Evolutionary conservation across 2,329 filamentous ascomycete genomes (phyloP).

Genomic region (Aspergillus fumigatiaffinis): DNA sequence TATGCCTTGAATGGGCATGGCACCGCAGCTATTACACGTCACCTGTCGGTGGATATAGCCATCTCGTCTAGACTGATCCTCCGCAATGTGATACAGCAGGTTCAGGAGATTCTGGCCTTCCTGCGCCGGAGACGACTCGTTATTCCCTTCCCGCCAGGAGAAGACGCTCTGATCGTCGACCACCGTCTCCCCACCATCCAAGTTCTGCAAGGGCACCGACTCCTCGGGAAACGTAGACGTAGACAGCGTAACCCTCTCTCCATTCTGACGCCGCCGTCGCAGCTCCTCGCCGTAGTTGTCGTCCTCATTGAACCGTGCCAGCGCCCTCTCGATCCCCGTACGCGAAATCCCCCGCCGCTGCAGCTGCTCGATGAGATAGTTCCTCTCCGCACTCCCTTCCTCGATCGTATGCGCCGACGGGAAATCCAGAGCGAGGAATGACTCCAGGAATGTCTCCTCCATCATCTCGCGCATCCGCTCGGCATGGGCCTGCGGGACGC

Average conservation of each 20-base stretch:
- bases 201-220: conserved; percentile 19
- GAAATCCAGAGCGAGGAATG: conserved; percentile 41
- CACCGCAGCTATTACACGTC: conserved; percentile 83
- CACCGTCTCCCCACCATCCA: conserved; percentile 34
- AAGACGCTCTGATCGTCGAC: conserved; percentile 44
- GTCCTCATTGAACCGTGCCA: conserved; percentile 38
- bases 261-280: conserved; percentile 36
- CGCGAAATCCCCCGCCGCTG: conserved; percentile 38
- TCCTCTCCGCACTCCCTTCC: conserved; percentile 30
- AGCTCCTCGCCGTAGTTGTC: conserved; percentile 38
- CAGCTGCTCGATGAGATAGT: conserved; percentile 37
- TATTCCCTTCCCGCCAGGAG: conserved; percentile 42
- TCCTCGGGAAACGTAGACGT: conserved; percentile 30
- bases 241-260: conserved; percentile 35
- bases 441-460: conserved; percentile 43
- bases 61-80: conserved; percentile 83
- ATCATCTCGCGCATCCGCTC: conserved; percentile 42
- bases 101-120: conserved; percentile 77
- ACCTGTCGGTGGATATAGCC: conserved; percentile 91
- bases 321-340: conserved; percentile 33
- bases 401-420: conserved; percentile 33
- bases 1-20: conserved; percentile 84
- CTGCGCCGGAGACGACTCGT: conserved; percentile 37
- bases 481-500: conserved; percentile 35
- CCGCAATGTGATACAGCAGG: conserved; percentile 85